Conservation (phyloP, 352 stramenopile genomes). For the Globisporangium lucens region DNA sequence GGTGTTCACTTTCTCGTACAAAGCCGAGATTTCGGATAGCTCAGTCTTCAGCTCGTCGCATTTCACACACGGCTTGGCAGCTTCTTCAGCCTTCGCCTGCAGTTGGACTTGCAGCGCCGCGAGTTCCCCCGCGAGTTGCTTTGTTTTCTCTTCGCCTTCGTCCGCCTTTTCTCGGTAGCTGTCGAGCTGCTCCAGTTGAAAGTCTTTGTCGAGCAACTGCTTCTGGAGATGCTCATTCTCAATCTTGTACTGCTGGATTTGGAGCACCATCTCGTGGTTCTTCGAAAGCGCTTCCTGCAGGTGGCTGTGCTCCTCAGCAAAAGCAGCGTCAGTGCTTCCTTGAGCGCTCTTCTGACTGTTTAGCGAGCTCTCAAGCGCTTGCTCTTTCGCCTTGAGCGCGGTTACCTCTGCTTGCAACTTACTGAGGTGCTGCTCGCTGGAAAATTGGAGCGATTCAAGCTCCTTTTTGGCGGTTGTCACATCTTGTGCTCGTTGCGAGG, state of each 20-base stretch:
- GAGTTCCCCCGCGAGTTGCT: conserved; percentile 31
- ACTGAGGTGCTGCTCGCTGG: conserved; percentile 34
- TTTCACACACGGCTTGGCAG: conserved; percentile 32
- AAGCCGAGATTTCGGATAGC: conserved; percentile 38
- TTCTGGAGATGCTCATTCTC: conserved; percentile 74
- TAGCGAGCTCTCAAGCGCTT: conserved; percentile 31
- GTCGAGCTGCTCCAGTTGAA: conserved; percentile 58
- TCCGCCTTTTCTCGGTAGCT: conserved; percentile 40
- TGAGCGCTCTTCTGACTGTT: conserved; percentile 17
- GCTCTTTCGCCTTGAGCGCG: conserved; percentile 30
- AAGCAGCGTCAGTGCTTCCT: conserved; percentile 17
- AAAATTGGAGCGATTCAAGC: conserved; percentile 35
- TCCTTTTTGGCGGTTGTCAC: conserved; percentile 23
- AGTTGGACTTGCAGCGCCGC: conserved; percentile 31
- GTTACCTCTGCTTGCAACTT: conserved; percentile 38
- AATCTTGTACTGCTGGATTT: conserved; percentile 70
- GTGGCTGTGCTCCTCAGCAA: conserved; percentile 34
- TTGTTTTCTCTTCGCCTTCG: conserved; percentile 41
- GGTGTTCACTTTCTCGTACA: conserved; percentile 67
- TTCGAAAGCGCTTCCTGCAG: conserved; percentile 27
- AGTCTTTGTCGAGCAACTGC: conserved; percentile 61
- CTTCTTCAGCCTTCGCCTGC: conserved; percentile 31
- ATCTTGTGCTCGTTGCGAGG: conserved; percentile 27
- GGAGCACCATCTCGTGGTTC: conserved; percentile 38
- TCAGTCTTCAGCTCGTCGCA: conserved; percentile 45